Conservation (phyloP, 2,329 filamentous ascomycete genomes). For the Aurifilum marmelostoma region DNA sequence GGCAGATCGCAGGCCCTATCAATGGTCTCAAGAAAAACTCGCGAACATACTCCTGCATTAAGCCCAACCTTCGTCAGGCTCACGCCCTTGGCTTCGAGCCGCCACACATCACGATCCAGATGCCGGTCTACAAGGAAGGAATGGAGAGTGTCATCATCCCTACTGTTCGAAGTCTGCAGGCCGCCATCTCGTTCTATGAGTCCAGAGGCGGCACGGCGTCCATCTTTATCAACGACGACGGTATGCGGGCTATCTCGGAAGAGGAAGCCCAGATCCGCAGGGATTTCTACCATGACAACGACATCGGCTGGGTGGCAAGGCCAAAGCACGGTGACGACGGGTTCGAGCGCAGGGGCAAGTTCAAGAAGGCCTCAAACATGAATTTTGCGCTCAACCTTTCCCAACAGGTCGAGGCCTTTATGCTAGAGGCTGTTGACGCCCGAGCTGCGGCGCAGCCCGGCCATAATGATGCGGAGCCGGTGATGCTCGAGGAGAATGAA, state of each 20-base stretch:
- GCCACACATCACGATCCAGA: conserved; percentile 49
- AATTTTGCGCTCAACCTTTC: conserved; percentile 69
- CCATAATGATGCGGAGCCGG: conserved; percentile 21
- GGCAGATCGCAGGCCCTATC: conserved; percentile 54
- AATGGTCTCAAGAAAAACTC: conserved; percentile 48
- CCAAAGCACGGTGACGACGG: conserved; percentile 49
- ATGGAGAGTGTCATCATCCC: conserved; percentile 50
- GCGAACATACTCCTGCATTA: conserved; percentile 44
- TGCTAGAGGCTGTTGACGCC: conserved; percentile 46
- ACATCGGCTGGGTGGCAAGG: conserved; percentile 53
- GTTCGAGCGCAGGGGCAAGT: conserved; percentile 63
- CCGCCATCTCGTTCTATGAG: conserved; percentile 55
- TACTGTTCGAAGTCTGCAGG: conserved; percentile 51
- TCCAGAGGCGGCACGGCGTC: conserved; percentile 43
- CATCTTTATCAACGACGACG: conserved; percentile 63
- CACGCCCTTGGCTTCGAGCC: conserved; percentile 39
- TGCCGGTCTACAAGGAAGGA: conserved; percentile 50
- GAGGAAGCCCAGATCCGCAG: conserved; percentile 45
- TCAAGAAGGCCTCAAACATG: conserved; percentile 79
- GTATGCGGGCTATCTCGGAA: conserved; percentile 57
- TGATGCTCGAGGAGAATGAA: conserved; percentile 42
- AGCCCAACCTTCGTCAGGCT: conserved; percentile 40
- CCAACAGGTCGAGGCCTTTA: conserved; percentile 63
- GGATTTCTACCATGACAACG: conserved; percentile 55
- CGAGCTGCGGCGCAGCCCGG: conserved; percentile 17